Conservation (phyloP, 2,329 filamentous ascomycete species). For the Xylaria polymorpha region DNA sequence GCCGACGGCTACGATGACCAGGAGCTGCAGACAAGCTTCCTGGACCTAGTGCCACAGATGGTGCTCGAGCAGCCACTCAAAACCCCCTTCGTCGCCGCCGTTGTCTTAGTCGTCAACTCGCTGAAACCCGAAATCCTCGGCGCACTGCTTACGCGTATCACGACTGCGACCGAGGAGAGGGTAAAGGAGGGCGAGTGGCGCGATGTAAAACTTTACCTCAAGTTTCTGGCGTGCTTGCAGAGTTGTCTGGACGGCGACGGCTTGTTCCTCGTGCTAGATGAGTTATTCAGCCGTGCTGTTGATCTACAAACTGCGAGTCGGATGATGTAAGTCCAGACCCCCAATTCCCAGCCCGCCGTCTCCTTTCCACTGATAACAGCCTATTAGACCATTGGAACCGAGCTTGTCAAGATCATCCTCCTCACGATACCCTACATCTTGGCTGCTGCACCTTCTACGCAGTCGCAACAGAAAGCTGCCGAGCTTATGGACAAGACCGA, state of each 20-base stretch:
- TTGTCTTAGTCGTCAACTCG: slow-evolving; percentile 82
- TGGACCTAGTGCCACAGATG: slow-evolving; percentile 79
- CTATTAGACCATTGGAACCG: slow-evolving; percentile 73
- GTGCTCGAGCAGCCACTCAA: slow-evolving; percentile 94
- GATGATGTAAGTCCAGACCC: slow-evolving; percentile 77
- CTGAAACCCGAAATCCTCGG: slow-evolving; percentile 79
- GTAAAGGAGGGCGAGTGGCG: slow-evolving; percentile 84
- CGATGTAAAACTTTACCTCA: slow-evolving; percentile 88
- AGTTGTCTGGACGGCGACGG: slow-evolving; percentile 84
- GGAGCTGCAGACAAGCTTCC: slow-evolving; percentile 78
- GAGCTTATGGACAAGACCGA: slow-evolving; percentile 93
- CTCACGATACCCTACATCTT: slow-evolving; percentile 93
- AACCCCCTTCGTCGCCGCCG: slow-evolving; percentile 91
- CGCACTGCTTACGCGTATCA: slow-evolving; percentile 74
- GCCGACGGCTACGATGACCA: slow-evolving; percentile 87
- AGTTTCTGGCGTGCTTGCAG: slow-evolving; percentile 90
- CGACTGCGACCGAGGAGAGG: slow-evolving; percentile 71
- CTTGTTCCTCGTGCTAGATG: slow-evolving; percentile 84
- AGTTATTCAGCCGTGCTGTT: slow-evolving; percentile 91
- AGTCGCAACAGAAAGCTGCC: slow-evolving; percentile 77
- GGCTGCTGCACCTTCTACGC: slow-evolving; percentile 72
- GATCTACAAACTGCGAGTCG: slow-evolving; percentile 90
- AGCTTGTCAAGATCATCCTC: slow-evolving; percentile 96
- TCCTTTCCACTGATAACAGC: slow-evolving; percentile 15
- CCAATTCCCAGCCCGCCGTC: not conserved